phyloP scores from a whole-genome alignment of 495 filamentous ascomycete genomes.

The Neurospora sp. region DNA sequence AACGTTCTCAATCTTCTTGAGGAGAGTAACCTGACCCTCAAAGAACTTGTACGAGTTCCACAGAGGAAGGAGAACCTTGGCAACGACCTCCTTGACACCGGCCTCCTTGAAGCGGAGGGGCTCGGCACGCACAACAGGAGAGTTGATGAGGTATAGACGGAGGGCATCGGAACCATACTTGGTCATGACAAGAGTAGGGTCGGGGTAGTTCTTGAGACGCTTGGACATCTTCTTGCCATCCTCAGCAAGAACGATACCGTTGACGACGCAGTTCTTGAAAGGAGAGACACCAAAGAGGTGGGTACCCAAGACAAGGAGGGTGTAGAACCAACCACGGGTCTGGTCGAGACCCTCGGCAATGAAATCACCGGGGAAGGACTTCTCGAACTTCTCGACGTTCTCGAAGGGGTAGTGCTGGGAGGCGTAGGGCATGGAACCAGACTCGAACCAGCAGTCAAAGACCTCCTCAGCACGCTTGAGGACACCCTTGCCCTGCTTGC shows the following conservation, averaged over 20 bases:
- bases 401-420: slow-evolving; percentile 93
- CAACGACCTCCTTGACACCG: slow-evolving; percentile 92
- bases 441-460: slow-evolving; percentile 90
- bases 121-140: slow-evolving; percentile 89
- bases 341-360: slow-evolving; percentile 83
- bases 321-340: slow-evolving; percentile 95
- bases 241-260: slow-evolving; percentile 87
- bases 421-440: slow-evolving; percentile 93
- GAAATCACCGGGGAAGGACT: slow-evolving; percentile 88
- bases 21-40: slow-evolving; percentile 80
- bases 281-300: slow-evolving; percentile 83
- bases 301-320: slow-evolving; percentile 77
- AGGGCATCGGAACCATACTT: slow-evolving; percentile 91
- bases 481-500: slow-evolving; percentile 75
- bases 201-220: slow-evolving; percentile 93
- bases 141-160: slow-evolving; percentile 92
- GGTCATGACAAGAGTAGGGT: slow-evolving; percentile 73
- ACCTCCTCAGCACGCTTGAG: slow-evolving; percentile 80
- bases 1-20: slow-evolving; percentile 77
- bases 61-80: slow-evolving; percentile 83
- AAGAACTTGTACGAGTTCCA: slow-evolving; percentile 99
- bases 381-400: slow-evolving; percentile 68
- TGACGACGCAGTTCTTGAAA: slow-evolving; percentile 95
- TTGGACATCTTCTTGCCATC: slow-evolving; percentile 99
- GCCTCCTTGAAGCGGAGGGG: slow-evolving; percentile 83